Evolutionary conservation across 192 early-diverging fungal species (phyloP), one percentile per base, ranked within the genome.

Genomic region (Spizellomyces sp.): DNA sequence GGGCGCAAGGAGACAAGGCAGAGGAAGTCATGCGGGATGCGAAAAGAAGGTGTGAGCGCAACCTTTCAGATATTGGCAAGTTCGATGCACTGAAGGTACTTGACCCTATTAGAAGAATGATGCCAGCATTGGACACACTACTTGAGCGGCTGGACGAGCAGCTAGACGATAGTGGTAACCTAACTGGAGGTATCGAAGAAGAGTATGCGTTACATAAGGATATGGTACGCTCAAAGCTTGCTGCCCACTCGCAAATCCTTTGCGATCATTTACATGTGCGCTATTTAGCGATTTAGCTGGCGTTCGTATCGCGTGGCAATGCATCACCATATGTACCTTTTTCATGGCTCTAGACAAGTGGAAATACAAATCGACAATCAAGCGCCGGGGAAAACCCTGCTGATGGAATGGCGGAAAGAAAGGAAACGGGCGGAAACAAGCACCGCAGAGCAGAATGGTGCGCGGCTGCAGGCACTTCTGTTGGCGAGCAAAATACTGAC

Each of bases 231-330:
- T 22, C 27, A 3, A 36, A 36, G 0, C 27, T 36, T 36, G 27
- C 27, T 36, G 27, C 27, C 27, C 27, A 36, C 27, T 3, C 3
- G 27, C 27, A 64, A 75, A 8, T 68, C 68, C 45, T 8, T 36
- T 70, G 45, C 42, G 41, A 12, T 52, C 4, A 8, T 6, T 58
- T 8, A 42, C 48, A 46, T 12, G 19, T 44, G 8, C 42, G 45
- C 12, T 59, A 10, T 46, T 9, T 55, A 81, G 77, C 27, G 59
- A 62, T 78, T 64, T 59, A 78, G 55, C 57, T 87, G 86, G 86
- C 78, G 83, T 14, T 72, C 67, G 15, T 82, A 84, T 48, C 82
- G 86, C 8, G 71, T 78, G 0, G 86, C 81, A 5, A 27, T 79
- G 12, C 60, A 57, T 21, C 63, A 80, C 27, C 80, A 87, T 58